These are phyloP conservation scores for Ambrosia artemisiifolia DNA, from an alignment of 129 eudicot genomes.

Conservation along the genomic window DNA sequence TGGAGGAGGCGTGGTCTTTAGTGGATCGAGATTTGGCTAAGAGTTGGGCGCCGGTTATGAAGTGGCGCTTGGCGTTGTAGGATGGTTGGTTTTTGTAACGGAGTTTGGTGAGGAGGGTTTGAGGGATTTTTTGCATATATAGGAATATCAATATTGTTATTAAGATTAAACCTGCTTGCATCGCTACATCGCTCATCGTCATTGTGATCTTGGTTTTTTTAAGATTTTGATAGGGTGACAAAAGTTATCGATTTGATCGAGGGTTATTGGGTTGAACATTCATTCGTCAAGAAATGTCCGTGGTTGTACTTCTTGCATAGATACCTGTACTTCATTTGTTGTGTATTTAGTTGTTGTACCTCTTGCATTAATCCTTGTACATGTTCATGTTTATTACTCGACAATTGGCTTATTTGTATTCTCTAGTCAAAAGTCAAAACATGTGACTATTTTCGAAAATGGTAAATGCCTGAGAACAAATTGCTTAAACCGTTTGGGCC, in stretches of 20 bases:
- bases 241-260: conserved; percentile 9
- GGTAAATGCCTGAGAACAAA: too few species aligned
- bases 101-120: conserved; percentile 46
- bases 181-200: conserved; percentile 48
- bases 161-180: conserved; percentile 45
- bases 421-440: too few species aligned
- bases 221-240: background rate
- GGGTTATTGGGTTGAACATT: background rate
- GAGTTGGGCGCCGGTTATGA: conserved; percentile 80
- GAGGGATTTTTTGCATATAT: conserved; percentile 59
- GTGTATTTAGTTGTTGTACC: background rate
- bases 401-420: too few species aligned
- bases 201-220: background rate
- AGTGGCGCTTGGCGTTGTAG: conserved; percentile 71
- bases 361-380: background rate
- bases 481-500: too few species aligned
- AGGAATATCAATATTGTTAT: conserved; percentile 45
- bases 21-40: conserved; percentile 46
- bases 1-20: conserved; percentile 32
- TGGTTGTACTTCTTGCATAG: background rate
- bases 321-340: background rate
- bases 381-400: background rate
- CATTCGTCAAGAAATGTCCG: background rate
- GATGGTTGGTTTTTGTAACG: conserved; percentile 35
- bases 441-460: too few species aligned